Conservation (phyloP, 2,329 filamentous ascomycete genomes). For the Talaromyces verruculosus region DNA sequence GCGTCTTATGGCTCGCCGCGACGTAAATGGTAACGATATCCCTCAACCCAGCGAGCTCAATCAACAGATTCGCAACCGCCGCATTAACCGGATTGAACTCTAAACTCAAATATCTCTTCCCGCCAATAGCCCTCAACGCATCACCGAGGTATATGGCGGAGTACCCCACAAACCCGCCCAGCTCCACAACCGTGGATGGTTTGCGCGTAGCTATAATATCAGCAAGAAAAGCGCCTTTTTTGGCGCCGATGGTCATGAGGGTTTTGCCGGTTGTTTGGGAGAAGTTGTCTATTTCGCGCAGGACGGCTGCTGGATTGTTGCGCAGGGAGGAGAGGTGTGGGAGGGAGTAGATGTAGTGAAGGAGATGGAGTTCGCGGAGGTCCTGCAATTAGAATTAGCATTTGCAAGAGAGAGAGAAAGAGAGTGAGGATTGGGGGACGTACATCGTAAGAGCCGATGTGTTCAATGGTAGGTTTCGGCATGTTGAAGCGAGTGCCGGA, state of each 20-base stretch:
- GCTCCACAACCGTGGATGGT: conserved; percentile 70
- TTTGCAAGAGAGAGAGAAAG: background rate
- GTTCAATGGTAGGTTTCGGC: conserved; percentile 12
- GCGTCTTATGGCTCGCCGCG: conserved; percentile 65
- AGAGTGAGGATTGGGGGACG: background rate
- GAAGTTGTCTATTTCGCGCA: conserved; percentile 71
- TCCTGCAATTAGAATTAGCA: conserved; percentile 41
- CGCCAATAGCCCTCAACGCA: conserved; percentile 63
- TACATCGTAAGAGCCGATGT: conserved; percentile 21
- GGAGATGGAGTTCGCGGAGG: conserved; percentile 70
- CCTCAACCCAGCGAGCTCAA: conserved; percentile 71
- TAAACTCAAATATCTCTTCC: conserved; percentile 67
- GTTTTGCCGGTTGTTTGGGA: conserved; percentile 62
- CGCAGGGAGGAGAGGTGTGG: conserved; percentile 63
- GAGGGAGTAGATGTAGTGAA: conserved; percentile 66
- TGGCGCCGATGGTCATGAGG: conserved; percentile 76
- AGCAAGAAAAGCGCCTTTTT: conserved; percentile 70
- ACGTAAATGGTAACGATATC: conserved; percentile 70
- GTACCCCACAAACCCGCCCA: conserved; percentile 80
- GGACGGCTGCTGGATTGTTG: conserved; percentile 62
- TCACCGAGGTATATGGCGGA: conserved; percentile 74
- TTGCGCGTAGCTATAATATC: conserved; percentile 67
- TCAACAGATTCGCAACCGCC: conserved; percentile 65
- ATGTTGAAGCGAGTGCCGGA: background rate
- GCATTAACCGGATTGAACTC: conserved; percentile 74